Conservation (phyloP, 768 basidiomycete species). For the Phanerochaete carnosa region DNA sequence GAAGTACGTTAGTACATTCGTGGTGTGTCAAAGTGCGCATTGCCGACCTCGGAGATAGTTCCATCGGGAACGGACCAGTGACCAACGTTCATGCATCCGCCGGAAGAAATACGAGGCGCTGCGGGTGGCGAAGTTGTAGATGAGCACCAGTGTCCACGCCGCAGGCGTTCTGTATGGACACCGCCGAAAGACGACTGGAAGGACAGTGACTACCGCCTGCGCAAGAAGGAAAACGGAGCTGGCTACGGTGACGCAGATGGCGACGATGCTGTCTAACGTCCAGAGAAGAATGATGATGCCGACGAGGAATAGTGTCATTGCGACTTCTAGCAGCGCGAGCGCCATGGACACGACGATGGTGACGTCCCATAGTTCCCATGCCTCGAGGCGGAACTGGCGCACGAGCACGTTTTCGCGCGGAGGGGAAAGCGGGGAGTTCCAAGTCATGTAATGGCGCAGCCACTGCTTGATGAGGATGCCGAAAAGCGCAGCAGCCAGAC, state of each 20-base stretch:
- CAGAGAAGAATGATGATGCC: conserved; percentile 3
- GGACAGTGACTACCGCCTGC: background rate
- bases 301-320: background rate
- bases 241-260: background rate
- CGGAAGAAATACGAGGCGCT: too few species aligned
- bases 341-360: background rate
- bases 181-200: background rate
- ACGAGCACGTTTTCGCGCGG: background rate
- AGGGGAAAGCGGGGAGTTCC: background rate
- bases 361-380: background rate
- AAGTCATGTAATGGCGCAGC: background rate
- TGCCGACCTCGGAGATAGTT: too few species aligned
- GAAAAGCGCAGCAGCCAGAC: conserved; percentile 1
- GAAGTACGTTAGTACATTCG: too few species aligned
- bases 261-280: conserved; percentile 3
- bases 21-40: too few species aligned
- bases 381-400: background rate
- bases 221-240: background rate
- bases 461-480: conserved; percentile 3
- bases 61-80: too few species aligned
- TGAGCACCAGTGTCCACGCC: background rate
- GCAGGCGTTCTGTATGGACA: conserved; percentile 4
- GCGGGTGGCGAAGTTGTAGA: too few species aligned
- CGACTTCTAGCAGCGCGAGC: background rate
- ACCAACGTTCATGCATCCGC: too few species aligned